Evolutionary conservation across 2,329 filamentous ascomycete genomes (phyloP).

Genomic region (Teratosphaeria epicoccoides): DNA sequence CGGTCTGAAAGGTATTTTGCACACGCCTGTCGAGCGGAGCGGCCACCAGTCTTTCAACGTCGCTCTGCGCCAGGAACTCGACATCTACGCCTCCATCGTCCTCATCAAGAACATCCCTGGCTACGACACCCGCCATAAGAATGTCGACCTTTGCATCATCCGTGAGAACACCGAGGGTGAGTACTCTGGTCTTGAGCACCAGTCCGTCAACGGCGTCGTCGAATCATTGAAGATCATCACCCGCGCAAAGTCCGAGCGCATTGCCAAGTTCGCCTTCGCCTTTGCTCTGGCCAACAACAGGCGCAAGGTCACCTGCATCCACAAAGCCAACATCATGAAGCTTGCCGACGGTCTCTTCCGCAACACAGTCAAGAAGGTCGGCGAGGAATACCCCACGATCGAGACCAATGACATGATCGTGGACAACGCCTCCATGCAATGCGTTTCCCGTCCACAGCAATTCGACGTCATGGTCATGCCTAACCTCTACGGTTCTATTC

Average conservation of each 20-base stretch:
- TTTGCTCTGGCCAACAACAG: slow-evolving; percentile 98
- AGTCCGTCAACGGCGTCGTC: slow-evolving; percentile 90
- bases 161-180: slow-evolving; percentile 99
- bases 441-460: slow-evolving; percentile 88
- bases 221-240: slow-evolving; percentile 99
- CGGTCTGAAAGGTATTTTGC: slow-evolving; percentile 95
- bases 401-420: slow-evolving; percentile 99
- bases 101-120: slow-evolving; percentile 99
- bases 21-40: slow-evolving; percentile 92
- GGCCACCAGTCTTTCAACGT: slow-evolving; percentile 99
- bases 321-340: slow-evolving; percentile 99
- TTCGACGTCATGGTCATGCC: slow-evolving; percentile 99
- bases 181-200: slow-evolving; percentile 98
- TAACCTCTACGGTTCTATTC: slow-evolving; percentile 95
- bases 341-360: slow-evolving; percentile 97
- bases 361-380: slow-evolving; percentile 86
- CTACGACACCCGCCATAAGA: slow-evolving; percentile 92
- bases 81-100: slow-evolving; percentile 97
- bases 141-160: slow-evolving; percentile 98
- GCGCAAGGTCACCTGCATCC: slow-evolving; percentile 98
- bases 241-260: slow-evolving; percentile 96
- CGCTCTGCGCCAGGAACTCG: slow-evolving; percentile 94
- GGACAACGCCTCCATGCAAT: slow-evolving; percentile 99
- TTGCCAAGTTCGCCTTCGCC: slow-evolving; percentile 96
- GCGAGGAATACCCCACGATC: slow-evolving; percentile 89